Evolutionary conservation across 148 eudicot species (phyloP).

Genomic region (Fagopyrum esculentum): DNA sequence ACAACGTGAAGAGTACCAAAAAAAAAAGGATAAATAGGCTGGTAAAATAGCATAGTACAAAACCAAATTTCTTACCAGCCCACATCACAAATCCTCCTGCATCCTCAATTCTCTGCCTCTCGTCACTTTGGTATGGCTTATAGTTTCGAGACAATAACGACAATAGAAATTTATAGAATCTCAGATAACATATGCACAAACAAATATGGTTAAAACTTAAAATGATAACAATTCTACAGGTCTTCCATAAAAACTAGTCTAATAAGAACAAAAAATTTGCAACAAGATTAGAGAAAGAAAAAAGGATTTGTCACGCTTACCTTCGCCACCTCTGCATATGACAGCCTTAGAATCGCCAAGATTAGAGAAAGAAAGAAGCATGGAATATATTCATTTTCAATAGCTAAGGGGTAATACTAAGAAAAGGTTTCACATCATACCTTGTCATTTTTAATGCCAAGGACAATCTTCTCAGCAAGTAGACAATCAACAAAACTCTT

Average conservation of each 20-base stretch:
- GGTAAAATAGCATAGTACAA: background rate
- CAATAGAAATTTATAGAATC: constrained; percentile 12
- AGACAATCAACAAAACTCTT: no score
- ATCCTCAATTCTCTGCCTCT: constrained; percentile 88
- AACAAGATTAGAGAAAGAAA: no score
- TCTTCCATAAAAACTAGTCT: background rate
- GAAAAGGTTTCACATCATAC: no score
- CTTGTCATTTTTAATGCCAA: no score
- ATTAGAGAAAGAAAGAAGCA: background rate
- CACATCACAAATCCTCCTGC: constrained; percentile 99
- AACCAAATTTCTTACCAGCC: constrained; percentile 53
- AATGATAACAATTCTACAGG: background rate
- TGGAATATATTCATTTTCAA: no score
- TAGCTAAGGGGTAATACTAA: no score
- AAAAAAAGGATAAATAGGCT: background rate
- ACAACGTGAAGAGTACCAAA: background rate
- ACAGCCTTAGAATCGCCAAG: no score
- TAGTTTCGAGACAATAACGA: constrained; percentile 96
- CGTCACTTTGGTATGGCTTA: constrained; percentile 98
- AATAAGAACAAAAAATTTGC: no score
- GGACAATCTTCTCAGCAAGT: no score
- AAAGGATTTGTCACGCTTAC: no score
- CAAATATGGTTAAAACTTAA: background rate
- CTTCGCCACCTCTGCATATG: no score
- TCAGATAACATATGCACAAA: background rate